Evolutionary conservation across 78 protist genomes (phyloP).

Genomic region (Cyanophora paradoxa): DNA sequence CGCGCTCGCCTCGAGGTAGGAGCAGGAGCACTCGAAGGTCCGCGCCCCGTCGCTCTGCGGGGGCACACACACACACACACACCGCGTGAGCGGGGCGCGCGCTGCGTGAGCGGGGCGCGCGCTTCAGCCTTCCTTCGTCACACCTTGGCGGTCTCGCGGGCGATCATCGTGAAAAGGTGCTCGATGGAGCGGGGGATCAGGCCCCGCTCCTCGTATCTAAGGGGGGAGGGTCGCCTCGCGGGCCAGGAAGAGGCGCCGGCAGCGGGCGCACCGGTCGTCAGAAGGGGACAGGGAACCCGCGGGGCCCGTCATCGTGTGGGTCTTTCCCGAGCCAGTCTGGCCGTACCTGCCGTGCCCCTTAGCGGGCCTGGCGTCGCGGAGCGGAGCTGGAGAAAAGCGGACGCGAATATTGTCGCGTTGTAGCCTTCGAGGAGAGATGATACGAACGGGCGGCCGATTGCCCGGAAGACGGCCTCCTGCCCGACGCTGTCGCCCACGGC

Average conservation of each 20-base stretch:
- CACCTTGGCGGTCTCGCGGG: not conserved
- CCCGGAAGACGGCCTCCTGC: constrained; percentile 11
- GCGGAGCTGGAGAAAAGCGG: not conserved
- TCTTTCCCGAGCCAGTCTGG: constrained; percentile 52
- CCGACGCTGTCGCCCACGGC: not conserved
- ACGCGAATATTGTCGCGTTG: constrained; percentile 36
- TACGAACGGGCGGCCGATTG: not conserved
- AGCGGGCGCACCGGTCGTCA: not conserved
- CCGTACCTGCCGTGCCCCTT: not conserved
- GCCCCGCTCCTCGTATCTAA: too few relatives aligned
- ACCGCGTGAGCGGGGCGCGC: not conserved
- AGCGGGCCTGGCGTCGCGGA: not conserved
- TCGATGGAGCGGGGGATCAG: constrained; percentile 38
- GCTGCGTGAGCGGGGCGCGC: not conserved
- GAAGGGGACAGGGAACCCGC: not conserved
- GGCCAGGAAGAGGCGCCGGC: constrained; percentile 5
- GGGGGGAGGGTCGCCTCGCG: not conserved
- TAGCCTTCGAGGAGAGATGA: constrained; percentile 5
- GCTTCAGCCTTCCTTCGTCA: not conserved
- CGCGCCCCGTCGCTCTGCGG: not conserved
- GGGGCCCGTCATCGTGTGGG: constrained; percentile 21
- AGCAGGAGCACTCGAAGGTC: constrained; percentile 18
- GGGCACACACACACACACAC: too few relatives aligned
- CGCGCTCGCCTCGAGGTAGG: constrained; percentile 50
- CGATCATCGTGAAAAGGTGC: constrained; percentile 14